These are phyloP conservation scores for Linnemannia exigua DNA, from an alignment of 192 early-diverging fungal genomes.

Conservation along the genomic window DNA sequence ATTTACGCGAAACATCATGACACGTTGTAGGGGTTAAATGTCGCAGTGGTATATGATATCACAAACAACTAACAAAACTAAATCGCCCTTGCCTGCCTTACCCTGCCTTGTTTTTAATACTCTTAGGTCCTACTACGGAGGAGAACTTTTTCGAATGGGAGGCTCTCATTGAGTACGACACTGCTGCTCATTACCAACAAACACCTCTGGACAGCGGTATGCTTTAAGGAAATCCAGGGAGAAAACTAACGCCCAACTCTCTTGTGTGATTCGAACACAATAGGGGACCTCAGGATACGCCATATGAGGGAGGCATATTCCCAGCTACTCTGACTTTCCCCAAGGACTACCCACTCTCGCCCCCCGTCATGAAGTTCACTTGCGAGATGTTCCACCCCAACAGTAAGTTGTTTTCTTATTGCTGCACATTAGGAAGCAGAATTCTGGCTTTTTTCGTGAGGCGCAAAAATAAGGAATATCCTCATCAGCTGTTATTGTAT, in stretches of 20 bases:
- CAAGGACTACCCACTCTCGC: conserved; percentile 95
- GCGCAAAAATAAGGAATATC: neutral
- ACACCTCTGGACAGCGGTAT: neutral
- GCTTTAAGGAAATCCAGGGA: neutral
- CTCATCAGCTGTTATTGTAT: neutral
- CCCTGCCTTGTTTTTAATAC: neutral
- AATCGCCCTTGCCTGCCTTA: too few species aligned
- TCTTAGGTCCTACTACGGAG: conserved; percentile 81
- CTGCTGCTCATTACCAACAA: neutral
- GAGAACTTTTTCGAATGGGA: conserved; percentile 93
- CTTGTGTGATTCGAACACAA: conserved; percentile 46
- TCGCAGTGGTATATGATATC: too few species aligned
- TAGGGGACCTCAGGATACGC: conserved; percentile 92
- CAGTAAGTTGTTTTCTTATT: conserved; percentile 52
- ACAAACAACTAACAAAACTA: too few species aligned
- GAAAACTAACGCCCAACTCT: conserved; percentile 28
- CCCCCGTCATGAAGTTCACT: conserved; percentile 97
- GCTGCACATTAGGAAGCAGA: neutral
- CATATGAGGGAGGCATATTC: conserved; percentile 96
- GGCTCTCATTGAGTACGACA: conserved; percentile 82
- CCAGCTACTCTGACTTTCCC: conserved; percentile 91
- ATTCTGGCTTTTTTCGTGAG: neutral
- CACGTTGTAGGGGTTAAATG: neutral
- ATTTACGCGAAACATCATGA: neutral
- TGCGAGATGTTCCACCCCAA: conserved; percentile 97